Percentiles rank a stretch among this genome's conserved stretches.
Conservation (phyloP, 306 rosid species). For the Alnus glutinosa region DNA sequence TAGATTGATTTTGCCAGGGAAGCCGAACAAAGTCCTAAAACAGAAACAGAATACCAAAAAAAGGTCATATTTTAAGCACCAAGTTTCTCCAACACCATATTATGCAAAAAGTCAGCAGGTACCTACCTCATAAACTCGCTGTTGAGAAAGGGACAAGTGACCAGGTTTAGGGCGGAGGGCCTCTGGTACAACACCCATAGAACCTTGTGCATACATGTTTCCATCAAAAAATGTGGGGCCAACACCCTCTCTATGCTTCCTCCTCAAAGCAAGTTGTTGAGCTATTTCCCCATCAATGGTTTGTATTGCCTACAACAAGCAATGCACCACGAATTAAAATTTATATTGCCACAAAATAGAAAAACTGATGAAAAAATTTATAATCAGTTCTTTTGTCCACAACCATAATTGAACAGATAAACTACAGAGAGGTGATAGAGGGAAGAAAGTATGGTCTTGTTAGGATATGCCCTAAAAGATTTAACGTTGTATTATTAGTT, state of each 20-base stretch:
- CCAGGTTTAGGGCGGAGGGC: constrained; percentile 98
- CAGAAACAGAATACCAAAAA: constrained; percentile 22
- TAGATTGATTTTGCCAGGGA: constrained; percentile 93
- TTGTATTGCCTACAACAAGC: constrained; percentile 67
- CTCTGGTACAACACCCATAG: constrained; percentile 90
- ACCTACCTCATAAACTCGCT: constrained; percentile 90
- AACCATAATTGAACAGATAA: background rate
- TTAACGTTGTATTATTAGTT: background rate
- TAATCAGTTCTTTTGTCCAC: background rate
- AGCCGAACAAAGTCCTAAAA: constrained; percentile 92
- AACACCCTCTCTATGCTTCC: constrained; percentile 87
- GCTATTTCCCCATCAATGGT: constrained; percentile 86
- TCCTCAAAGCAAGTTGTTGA: constrained; percentile 80
- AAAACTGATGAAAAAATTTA: background rate
- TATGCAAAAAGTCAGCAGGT: constrained; percentile 11
- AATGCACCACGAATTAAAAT: constrained; percentile 13
- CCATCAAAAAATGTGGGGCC: constrained; percentile 80
- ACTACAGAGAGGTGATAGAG: background rate
- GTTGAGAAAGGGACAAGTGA: constrained; percentile 83
- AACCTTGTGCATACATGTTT: constrained; percentile 74
- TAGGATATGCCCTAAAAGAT: background rate
- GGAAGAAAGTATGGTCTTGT: background rate
- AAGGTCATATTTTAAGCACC: background rate
- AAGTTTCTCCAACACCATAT: constrained; percentile 14
- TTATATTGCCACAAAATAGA: background rate